Evolutionary conservation across 176 grass and related monocot species (phyloP), one percentile per base, ranked within the genome.

Genomic region (Puya raimondii): DNA sequence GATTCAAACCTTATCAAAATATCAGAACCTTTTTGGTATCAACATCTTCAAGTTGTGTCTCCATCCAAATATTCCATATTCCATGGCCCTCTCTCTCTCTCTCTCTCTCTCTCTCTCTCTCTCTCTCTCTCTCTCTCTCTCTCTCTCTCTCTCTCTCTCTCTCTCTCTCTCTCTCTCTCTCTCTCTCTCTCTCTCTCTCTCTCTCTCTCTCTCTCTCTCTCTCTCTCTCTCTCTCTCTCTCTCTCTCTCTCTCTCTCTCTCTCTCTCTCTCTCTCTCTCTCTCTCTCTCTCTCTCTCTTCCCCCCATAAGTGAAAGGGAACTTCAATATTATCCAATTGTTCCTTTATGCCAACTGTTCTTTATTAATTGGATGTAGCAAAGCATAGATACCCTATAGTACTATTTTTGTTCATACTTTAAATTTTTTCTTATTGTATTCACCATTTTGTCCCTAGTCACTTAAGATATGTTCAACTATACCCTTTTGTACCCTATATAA

Each of bases 401-500:
- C 33, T 42, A 42, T 1, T 26, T 42, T 42, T 42, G 33, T 42
- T 42, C 33, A 42, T 7, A 42, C 33, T 42, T 42, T 42, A 42
- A 42, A 42, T 4, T 7, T 42, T 42, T 42, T 42, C 33, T 42
- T 5, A 42, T 42, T 42, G 33, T 42, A 42, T 42, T 42, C 33
- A 42, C 33, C 33, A 42, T 7, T 42, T 42, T 42, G 33, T 42
- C 33, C 33, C 33, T 42, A 42, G 4, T 42, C 33, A 61, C 0
- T 22, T 27, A 14, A 47, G 25, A 67, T 7, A 48, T 15, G 12
- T 16, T 15, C 29, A n/a, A 48, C 4, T 4, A 11, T 23, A 66
- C 15, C 12, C 51, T 69, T 75, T 75, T 13, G 8, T 22, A 51
- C 17, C 54, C 23, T 81, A 86, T 86, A 86, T 86, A 81, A 74